Base-by-base conservation (phyloP, 345 rosid species). In the Carallia pectinifolia region DNA sequence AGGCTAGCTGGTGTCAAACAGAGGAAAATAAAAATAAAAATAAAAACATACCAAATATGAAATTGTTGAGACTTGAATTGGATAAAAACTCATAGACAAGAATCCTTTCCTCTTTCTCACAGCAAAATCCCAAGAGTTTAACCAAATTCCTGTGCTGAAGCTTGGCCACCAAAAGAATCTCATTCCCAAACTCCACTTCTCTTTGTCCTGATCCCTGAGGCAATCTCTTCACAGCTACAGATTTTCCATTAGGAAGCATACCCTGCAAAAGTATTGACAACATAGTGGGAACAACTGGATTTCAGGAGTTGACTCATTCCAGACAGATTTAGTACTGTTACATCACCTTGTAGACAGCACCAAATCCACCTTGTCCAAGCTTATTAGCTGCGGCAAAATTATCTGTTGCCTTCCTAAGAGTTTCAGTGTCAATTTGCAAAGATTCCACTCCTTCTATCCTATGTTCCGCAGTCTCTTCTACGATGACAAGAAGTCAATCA, bases 301-400 rank as follows among this genome's bases (percentile, higher is more conserved):
- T 12, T 12, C 16, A 44, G 16, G 5, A 0, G 12, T 44, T 12
- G 16, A 44, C 50, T 44, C 50, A 44, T 44, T 62, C 31, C 15
- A 4, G 18, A 30, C 52, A 36, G 15, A 6, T 10, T 9, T 3
- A 29, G 6, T 31, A 33, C 31, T n/a, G n/a, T n/a, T n/a, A 2
- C 6, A 30, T 54, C 6, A 85, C 85, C 84, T 76, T 78, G 73
- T 77, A 83, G 38, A 83, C 89, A 40, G 72, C 61, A 31, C 87
- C 90, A 15, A 82, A 86, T 61, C 90, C 90, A 52, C 90, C 86
- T 58, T 77, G 74, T 19, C 84, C 88, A 58, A 84, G 76, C 76
- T 75, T 65, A 53, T 86, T 84, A n/a, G 47, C 58, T 36, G 65
- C 69, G 2, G 86, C 77, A 53, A 82, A 86, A 56, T 80, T 33